Evolutionary conservation across 208 protist species (phyloP), one percentile per base, ranked within the genome.

Genomic region (Trypanosoma conorhini): DNA sequence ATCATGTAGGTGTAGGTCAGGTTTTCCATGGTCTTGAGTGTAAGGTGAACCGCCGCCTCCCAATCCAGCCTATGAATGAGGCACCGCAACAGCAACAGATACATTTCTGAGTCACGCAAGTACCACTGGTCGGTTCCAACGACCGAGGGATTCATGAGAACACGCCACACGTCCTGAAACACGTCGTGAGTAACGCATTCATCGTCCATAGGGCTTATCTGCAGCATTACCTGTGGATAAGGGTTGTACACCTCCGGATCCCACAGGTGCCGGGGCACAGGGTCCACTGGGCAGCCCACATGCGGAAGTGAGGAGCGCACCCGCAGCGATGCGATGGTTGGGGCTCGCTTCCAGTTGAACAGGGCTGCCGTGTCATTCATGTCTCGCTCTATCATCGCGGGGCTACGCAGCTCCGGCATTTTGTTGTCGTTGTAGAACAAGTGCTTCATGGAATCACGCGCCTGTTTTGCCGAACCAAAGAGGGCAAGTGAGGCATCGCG

Each of bases 1-100:
- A 96, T 92, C 63, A 87, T 77, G 76, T 91, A 88, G 17, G 85
- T 96, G 74, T 92, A 94, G 15, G 66, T 85, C n/a, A 74, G 74
- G 68, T 91, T 76, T 67, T 88, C 83, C 67, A 86, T 76, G 74
- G 88, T 90, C 51, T 80, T 81, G 22, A 83, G 75, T 9, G 88
- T 96, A 21, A 96, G 70, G 60, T 93, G 82, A 55, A 79, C 88
- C 28, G 91, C 91, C 0, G 86, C 87, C 70, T 94, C 91, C 88
- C 91, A 96, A 54, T 94, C 88, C 44, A 96, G 78, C 15, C 91
- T 82, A 65, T 96, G 83, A 66, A 96, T 77, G 17, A 94, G 79
- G 64, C 86, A 91, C 54, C 87, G 84, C 63, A 92, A 54, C 31
- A 96, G 87, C 28, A 83, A 61, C 38, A 96, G 55, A 67, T 86